Percentiles rank a stretch among this genome's conserved stretches.
phyloP scores from a whole-genome alignment of 768 basidiomycete genomes.

The Podaxis sp. region DNA sequence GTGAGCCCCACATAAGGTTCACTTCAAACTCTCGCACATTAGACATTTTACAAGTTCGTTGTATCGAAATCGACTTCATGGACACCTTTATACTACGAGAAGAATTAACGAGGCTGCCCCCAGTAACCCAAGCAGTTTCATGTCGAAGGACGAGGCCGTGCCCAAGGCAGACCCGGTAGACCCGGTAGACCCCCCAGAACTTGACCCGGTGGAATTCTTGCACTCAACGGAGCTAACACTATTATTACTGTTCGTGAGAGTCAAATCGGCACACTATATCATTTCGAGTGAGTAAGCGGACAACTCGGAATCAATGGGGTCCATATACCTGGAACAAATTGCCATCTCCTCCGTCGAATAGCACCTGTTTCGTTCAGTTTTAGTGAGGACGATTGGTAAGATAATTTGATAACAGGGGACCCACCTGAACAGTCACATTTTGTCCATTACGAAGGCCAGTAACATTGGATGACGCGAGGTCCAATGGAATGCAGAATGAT shows the following conservation, averaged over 20 bases:
- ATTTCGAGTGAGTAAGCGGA: neutral
- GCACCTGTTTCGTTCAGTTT: neutral
- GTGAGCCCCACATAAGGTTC: neutral
- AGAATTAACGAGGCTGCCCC: slow-evolving; percentile 11
- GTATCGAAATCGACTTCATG: neutral
- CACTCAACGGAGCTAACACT: slow-evolving; percentile 40
- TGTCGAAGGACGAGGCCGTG: slow-evolving; percentile 1
- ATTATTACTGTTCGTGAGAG: slow-evolving; percentile 47
- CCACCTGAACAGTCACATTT: slow-evolving; percentile 66
- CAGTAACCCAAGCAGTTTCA: neutral
- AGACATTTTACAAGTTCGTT: neutral
- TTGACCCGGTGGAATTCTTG: slow-evolving; percentile 24
- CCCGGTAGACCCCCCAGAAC: slow-evolving; percentile 2
- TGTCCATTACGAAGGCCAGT: slow-evolving; percentile 51
- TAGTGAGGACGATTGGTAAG: neutral
- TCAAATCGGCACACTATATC: slow-evolving; percentile 68
- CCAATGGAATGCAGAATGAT: slow-evolving; percentile 58
- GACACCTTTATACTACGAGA: slow-evolving; percentile 13
- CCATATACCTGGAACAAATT: slow-evolving; percentile 54
- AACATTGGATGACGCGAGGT: slow-evolving; percentile 40
- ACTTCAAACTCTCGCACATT: neutral
- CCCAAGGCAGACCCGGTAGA: slow-evolving; percentile 9
- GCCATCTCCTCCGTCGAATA: slow-evolving; percentile 59
- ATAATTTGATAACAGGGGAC: slow-evolving; percentile 20
- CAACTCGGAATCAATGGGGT: slow-evolving; percentile 14